A percentile compares a stretch with the other conserved stretches of the same genome.
Conservation (phyloP, 352 stramenopile species). For the Phytopythium boreale region DNA sequence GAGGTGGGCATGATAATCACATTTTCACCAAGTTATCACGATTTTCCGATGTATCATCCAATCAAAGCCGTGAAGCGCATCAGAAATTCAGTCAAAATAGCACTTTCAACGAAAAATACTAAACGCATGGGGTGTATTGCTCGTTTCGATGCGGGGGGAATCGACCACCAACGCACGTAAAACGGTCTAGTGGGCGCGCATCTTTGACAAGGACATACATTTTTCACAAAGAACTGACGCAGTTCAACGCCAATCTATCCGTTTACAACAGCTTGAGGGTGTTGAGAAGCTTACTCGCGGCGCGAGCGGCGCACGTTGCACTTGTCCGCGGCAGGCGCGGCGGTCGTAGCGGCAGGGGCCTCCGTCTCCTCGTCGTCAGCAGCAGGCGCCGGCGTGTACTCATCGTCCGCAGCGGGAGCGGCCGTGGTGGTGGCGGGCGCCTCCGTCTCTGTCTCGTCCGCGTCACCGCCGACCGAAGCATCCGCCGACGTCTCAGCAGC, state of each 20-base stretch:
- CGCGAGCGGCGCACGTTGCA: conserved; percentile 18
- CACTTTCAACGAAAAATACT: too few relatives aligned
- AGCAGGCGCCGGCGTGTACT: conserved; percentile 10
- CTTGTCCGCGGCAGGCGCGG: conserved; percentile 1
- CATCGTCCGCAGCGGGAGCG: conserved; percentile 7
- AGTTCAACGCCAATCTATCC: not conserved
- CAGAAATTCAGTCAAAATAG: too few relatives aligned
- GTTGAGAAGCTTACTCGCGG: conserved; percentile 13
- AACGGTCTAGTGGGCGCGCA: not conserved
- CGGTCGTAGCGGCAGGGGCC: not conserved
- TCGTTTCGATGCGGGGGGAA: too few relatives aligned
- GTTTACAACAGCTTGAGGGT: not conserved
- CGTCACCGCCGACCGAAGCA: not conserved
- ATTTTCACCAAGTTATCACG: too few relatives aligned
- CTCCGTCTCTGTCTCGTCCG: not conserved
- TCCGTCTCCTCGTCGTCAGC: conserved; percentile 14
- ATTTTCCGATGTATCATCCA: too few relatives aligned
- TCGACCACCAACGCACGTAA: not conserved
- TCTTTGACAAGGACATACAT: not conserved
- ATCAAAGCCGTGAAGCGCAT: too few relatives aligned
- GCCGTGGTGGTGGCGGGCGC: conserved; percentile 8
- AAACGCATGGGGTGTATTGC: too few relatives aligned
- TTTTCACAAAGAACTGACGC: not conserved
- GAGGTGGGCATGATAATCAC: too few relatives aligned
- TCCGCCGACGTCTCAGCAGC: conserved; percentile 6